Evolutionary conservation across 1,284 basidiomycete species (phyloP).

Genomic region (Vanrija sp.): DNA sequence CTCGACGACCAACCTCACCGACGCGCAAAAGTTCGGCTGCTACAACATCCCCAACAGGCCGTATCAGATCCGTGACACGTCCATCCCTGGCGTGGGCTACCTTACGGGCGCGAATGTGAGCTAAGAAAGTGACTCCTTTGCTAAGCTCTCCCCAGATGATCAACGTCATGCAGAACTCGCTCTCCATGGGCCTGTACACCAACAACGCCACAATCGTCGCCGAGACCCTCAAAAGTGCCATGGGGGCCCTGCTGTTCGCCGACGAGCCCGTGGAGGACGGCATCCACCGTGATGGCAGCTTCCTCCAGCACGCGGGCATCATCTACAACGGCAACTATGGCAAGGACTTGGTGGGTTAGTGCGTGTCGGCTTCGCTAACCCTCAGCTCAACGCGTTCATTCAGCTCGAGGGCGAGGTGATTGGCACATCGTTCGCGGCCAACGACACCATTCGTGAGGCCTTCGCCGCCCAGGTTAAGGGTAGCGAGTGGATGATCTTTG

Average conservation of each 20-base stretch:
- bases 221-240: conserved; percentile 21
- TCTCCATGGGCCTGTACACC: conserved; percentile 23
- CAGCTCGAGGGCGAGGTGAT: conserved; percentile 47
- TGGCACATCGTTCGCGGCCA: conserved; percentile 57
- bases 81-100: conserved; percentile 51
- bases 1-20: conserved; percentile 49
- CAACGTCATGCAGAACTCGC: conserved; percentile 29
- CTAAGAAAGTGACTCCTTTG: not conserved
- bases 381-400: conserved; percentile 26
- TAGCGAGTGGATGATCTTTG: conserved; percentile 64
- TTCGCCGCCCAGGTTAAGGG: conserved; percentile 57
- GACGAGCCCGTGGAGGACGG: conserved; percentile 53
- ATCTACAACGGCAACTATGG: conserved; percentile 64
- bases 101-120: conserved; percentile 60
- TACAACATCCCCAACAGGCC: conserved; percentile 56
- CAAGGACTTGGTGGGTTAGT: conserved; percentile 57
- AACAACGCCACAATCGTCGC: conserved; percentile 18
- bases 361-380: not conserved
- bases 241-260: conserved; percentile 12
- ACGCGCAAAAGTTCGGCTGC: conserved; percentile 53
- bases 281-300: conserved; percentile 61
- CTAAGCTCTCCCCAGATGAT: conserved; percentile 2
- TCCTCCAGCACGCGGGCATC: conserved; percentile 60
- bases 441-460: conserved; percentile 47
- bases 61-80: conserved; percentile 54